Base-by-base conservation (phyloP, 345 rosid genomes). In the Pelargonium nanum region DNA sequence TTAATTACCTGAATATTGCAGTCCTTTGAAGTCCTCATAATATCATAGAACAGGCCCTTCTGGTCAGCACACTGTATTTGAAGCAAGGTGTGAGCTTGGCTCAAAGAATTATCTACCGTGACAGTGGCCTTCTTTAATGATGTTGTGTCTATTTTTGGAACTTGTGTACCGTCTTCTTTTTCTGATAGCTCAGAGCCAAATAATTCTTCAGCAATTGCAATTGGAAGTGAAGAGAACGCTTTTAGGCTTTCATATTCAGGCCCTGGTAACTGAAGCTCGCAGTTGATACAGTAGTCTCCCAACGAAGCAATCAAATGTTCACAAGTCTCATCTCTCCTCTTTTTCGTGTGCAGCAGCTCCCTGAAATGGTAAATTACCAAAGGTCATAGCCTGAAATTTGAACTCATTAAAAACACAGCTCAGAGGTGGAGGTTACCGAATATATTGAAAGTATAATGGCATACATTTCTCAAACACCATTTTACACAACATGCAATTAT, bases 1-100 rank as follows among this genome's bases (percentile, higher is more conserved):
- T 40, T 12, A 15, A 40, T n/a, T 70, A 85, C 97, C 96, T 84
- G 78, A 57, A 86, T 80, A 68, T 77, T 80, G 69, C 77, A 81
- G 78, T 88, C 94, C 74, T 91, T 91, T 71, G 86, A 73, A 69
- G 96, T 85, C 71, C 94, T 80, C 82, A 88, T 55, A 45, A 79
- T 75, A 65, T 91, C 96, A 45, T 88, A 91, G 48, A 88, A 73
- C 26, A 91, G 88, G 34, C 94, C 89, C 78, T 81, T 91, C 73
- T 84, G 96, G 77, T 86, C 80, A 57, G 76, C 75, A 26, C 88
- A 91, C 28, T 70, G 71, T 63, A 88, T 74, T 50, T 84, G 94
- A 68, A 91, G 84, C 77, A 91, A 77, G 0, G 89, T 85, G 59
- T 88, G 91, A 66, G 78, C 81, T 25, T 89, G 94, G 70, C 94